Conservation (phyloP, 371 early-diverging fungal species). For the Sporodiniella umbellata region DNA sequence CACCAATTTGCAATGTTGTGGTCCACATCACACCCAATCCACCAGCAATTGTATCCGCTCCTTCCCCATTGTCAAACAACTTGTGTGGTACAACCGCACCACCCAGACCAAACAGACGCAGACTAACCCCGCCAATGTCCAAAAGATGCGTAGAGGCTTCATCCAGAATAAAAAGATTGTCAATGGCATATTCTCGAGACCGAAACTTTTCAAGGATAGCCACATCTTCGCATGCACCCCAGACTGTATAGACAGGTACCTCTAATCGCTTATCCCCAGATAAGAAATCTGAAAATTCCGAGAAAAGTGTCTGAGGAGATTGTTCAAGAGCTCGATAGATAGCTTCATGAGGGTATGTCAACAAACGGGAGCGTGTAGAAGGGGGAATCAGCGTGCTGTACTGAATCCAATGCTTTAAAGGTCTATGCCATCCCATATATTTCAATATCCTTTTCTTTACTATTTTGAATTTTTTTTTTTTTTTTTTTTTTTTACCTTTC, state of each 20-base stretch:
- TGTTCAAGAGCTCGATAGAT: slow-evolving; percentile 49
- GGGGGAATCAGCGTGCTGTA: slow-evolving; percentile 61
- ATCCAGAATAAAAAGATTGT: slow-evolving; percentile 56
- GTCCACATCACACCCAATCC: slow-evolving; percentile 72
- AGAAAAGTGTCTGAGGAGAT: slow-evolving; percentile 45
- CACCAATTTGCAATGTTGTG: slow-evolving; percentile 65
- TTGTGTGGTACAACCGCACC: slow-evolving; percentile 67
- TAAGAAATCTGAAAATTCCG: slow-evolving; percentile 55
- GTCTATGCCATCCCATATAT: too few species aligned
- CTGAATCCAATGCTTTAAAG: slow-evolving; percentile 59
- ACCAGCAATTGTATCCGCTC: slow-evolving; percentile 66
- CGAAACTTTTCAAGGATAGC: slow-evolving; percentile 60
- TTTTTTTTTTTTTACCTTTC: slow-evolving; percentile 44
- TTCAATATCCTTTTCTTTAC: too few species aligned
- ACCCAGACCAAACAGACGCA: slow-evolving; percentile 65
- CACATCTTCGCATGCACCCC: slow-evolving; percentile 71
- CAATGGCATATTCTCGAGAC: slow-evolving; percentile 45
- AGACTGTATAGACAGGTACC: slow-evolving; percentile 65
- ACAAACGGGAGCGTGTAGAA: slow-evolving; percentile 41
- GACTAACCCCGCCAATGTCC: slow-evolving; percentile 58
- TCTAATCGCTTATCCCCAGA: slow-evolving; percentile 44
- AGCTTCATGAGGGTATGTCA: slow-evolving; percentile 37
- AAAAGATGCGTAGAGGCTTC: slow-evolving; percentile 54
- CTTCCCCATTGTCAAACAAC: slow-evolving; percentile 69
- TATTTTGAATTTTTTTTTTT: too few species aligned